Base-by-base conservation (phyloP, 2,329 filamentous ascomycete genomes). In the Atkinsonella texensis region DNA sequence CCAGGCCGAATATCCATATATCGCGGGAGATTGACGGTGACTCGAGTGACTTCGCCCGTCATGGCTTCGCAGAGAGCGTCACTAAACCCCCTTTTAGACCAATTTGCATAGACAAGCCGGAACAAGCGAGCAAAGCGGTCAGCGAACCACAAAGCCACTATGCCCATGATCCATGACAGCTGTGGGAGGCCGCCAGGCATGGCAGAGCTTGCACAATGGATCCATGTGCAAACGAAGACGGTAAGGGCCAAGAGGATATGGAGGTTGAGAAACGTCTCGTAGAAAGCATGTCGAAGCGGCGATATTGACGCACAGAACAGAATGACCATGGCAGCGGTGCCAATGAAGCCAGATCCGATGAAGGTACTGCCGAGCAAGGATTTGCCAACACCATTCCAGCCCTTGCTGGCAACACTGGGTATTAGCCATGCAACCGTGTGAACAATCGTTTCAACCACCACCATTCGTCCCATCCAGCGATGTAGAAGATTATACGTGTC, bases 181-280 rank as follows among this genome's bases (percentile, higher is more conserved):
- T 91, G 85, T 3, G 85, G 78, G 5, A 89, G 76, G 12, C 77
- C 75, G 51, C 88, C 81, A 18, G 48, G 48, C 28, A 41, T n/a
- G 13, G 73, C 67, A 31, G 87, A 79, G 10, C 86, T 72, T 44
- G 80, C 74, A 60, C 88, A 81, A 71, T 97, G 93, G 39, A 90
- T 72, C 77, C 84, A 93, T 9, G 90, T 82, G 60, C 83, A 84
- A 52, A 79, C 73, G 48, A 96, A 78, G 46, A 75, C 72, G 50
- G 87, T 63, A 38, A 84, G 67, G 40, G 84, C 89, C 48, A 95
- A 71, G 39, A 87, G 66, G 59, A 95, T 89, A 70, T 97, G 93
- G 32, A 85, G 69, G 64, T 87, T 88, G 60, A 97, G 77, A 71
- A 98, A 98, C 1, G 89, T 94, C 71, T 98, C 93, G 71, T 98